Evolutionary conservation across 2,329 filamentous ascomycete genomes (phyloP).

Genomic region (Claviceps humidiphila): DNA sequence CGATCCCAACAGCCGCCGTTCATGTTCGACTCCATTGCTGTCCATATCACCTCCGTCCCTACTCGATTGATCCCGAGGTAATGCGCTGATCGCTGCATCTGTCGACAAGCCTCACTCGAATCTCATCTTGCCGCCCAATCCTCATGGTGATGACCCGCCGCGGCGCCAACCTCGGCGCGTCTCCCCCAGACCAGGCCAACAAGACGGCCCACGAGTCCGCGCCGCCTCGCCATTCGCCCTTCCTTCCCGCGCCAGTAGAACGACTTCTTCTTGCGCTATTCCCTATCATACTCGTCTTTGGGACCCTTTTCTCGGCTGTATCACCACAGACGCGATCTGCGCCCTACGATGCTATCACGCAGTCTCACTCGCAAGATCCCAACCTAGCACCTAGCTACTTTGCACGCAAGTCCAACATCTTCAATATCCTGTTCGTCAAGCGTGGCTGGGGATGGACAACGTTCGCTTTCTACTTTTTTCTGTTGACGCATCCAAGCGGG

Average conservation of each 20-base stretch:
- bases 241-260: conserved; percentile 59
- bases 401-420: conserved; percentile 80
- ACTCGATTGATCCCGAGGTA: no score
- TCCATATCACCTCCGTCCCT: background rate
- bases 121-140: background rate
- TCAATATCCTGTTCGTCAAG: conserved; percentile 93
- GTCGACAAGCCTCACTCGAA: background rate
- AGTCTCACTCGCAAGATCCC: conserved; percentile 48
- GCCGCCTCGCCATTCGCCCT: conserved; percentile 35
- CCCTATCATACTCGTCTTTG: conserved; percentile 65
- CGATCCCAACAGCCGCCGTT: no score
- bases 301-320: conserved; percentile 65
- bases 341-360: conserved; percentile 46
- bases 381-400: conserved; percentile 67
- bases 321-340: conserved; percentile 56
- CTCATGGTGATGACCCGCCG: conserved; percentile 17
- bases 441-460: conserved; percentile 89
- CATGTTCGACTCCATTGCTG: no score
- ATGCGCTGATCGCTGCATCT: background rate
- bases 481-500: conserved; percentile 51
- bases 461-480: conserved; percentile 55
- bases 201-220: background rate
- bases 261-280: conserved; percentile 54
- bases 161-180: conserved; percentile 7
- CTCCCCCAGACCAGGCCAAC: background rate